Percentiles rank a stretch among this genome's conserved stretches.
phyloP scores from a whole-genome alignment of 2,329 filamentous ascomycete species.

The Colletotrichum plurivorum region DNA sequence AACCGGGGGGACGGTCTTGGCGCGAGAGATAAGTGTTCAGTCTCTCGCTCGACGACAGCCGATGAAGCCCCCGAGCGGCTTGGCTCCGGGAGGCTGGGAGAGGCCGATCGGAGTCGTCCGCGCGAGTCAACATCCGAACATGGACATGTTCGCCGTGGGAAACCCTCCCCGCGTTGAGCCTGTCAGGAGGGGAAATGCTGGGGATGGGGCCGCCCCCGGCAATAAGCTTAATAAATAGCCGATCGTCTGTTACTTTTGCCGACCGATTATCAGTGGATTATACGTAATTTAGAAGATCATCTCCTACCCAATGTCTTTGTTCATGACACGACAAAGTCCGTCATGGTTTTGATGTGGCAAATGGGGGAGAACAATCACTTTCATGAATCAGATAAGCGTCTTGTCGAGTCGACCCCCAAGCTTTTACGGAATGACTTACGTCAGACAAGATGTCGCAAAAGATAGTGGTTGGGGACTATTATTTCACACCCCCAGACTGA shows the following conservation, averaged over 20 bases:
- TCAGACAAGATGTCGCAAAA: too few species aligned
- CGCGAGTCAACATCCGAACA: background rate
- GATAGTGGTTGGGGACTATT: too few species aligned
- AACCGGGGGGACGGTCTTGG: constrained; percentile 13
- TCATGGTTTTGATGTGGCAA: background rate
- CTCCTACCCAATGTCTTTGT: too few species aligned
- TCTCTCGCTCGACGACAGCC: background rate
- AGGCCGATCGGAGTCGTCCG: constrained; percentile 12
- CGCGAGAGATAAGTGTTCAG: constrained; percentile 26
- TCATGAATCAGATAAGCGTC: too few species aligned
- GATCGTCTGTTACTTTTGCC: constrained; percentile 28
- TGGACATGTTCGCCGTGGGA: constrained; percentile 19
- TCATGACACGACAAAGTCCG: background rate
- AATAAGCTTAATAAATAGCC: constrained; percentile 30
- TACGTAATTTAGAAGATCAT: background rate
- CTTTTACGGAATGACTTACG: too few species aligned
- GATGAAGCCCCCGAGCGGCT: constrained; percentile 10
- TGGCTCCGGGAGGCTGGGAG: constrained; percentile 8
- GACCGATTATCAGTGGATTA: constrained; percentile 15
- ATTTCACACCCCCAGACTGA: too few species aligned
- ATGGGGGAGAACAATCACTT: background rate
- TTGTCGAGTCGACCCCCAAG: too few species aligned
- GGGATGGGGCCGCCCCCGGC: constrained; percentile 13
- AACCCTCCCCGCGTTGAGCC: constrained; percentile 5
- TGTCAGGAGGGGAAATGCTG: constrained; percentile 17